Conservation (phyloP, 2,329 filamentous ascomycete genomes). For the Sporothrix dimorphospora region DNA sequence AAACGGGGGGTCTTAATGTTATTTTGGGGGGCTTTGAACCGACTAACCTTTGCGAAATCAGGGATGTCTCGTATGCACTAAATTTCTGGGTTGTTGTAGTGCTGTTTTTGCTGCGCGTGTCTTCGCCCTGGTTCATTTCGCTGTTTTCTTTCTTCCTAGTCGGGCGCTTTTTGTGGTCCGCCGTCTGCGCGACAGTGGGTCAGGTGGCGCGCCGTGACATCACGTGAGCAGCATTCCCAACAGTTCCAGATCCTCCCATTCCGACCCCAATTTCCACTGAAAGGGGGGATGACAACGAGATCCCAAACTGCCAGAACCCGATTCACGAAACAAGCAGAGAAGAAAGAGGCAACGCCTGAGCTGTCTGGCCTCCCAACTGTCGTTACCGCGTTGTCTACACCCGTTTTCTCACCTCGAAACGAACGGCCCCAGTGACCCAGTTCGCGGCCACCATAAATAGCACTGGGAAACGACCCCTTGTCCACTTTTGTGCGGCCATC, state of each 20-base stretch:
- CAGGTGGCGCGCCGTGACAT: constrained; percentile 21
- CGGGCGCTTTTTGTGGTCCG: constrained; percentile 20
- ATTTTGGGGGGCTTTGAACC: neutral
- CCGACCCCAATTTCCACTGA: constrained; percentile 17
- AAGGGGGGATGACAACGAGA: constrained; percentile 11
- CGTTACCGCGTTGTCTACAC: neutral
- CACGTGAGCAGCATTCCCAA: constrained; percentile 26
- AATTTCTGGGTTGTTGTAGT: constrained; percentile 12
- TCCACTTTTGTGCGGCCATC: constrained; percentile 20
- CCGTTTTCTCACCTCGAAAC: neutral
- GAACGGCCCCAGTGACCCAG: constrained; percentile 18
- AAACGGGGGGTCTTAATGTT: constrained; percentile 10
- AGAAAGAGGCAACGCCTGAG: too few species aligned
- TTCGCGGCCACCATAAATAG: constrained; percentile 12
- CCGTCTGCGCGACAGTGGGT: constrained; percentile 19
- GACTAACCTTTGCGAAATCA: constrained; percentile 4
- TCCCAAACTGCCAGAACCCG: neutral
- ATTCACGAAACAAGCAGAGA: neutral
- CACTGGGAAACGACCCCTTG: constrained; percentile 8
- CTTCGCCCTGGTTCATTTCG: constrained; percentile 11
- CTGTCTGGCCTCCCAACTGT: neutral
- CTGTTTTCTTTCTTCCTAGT: constrained; percentile 28
- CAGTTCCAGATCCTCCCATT: constrained; percentile 17
- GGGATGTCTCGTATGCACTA: constrained; percentile 9
- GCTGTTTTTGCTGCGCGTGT: neutral